Percentiles rank a stretch among this genome's conserved stretches.
These are phyloP conservation scores for Candida peoriensis DNA, from an alignment of 805 yeast genomes.

Conservation along the genomic window DNA sequence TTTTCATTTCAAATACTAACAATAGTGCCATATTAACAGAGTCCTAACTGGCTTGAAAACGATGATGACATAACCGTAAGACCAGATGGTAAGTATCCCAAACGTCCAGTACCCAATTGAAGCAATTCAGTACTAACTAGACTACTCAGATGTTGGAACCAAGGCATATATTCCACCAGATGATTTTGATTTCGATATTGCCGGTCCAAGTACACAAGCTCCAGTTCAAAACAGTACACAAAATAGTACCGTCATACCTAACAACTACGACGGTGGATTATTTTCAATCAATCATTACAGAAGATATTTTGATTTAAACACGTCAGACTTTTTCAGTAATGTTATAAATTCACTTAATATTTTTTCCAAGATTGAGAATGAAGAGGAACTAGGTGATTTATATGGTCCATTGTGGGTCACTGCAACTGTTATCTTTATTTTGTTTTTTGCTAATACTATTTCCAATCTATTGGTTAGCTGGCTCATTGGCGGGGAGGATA, in stretches of 20 bases:
- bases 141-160: conserved; percentile 16
- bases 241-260: conserved; percentile 3
- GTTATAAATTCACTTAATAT: conserved; percentile 58
- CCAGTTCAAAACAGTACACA: background rate
- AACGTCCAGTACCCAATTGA: background rate
- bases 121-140: conserved; percentile 1
- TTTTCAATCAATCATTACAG: conserved; percentile 57
- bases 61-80: conserved; percentile 17
- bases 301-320: conserved; percentile 64
- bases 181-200: conserved; percentile 12
- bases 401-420: conserved; percentile 93
- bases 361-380: conserved; percentile 31
- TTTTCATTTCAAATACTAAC: too few relatives aligned
- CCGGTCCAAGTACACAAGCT: background rate
- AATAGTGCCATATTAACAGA: too few relatives aligned
- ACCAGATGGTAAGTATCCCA: conserved; percentile 10
- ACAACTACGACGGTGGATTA: conserved; percentile 36
- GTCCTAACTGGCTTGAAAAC: conserved; percentile 21
- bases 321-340: conserved; percentile 53
- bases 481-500: conserved; percentile 33
- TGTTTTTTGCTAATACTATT: conserved; percentile 73
- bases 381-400: conserved; percentile 54
- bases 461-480: conserved; percentile 58
- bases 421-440: conserved; percentile 67
- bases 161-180: conserved; percentile 31